These are phyloP conservation scores for Aurantiochytrium sp. DNA, from an alignment of 108 stramenopile species.

Conservation along the genomic window DNA sequence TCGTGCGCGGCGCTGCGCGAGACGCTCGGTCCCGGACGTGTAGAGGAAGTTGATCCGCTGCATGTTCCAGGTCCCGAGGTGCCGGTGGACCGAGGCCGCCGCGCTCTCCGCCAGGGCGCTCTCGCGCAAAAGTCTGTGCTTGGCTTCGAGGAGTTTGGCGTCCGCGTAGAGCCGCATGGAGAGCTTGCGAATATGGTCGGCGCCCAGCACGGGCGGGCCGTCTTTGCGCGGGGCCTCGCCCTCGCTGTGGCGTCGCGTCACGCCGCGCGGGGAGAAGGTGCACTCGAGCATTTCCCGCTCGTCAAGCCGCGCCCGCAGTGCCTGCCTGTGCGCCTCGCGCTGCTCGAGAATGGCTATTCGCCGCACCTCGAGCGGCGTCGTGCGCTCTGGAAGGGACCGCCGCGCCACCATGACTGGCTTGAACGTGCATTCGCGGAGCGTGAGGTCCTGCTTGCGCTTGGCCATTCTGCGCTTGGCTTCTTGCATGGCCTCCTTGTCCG, in stretches of 20 bases:
- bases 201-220: background rate
- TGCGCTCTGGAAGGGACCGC: background rate
- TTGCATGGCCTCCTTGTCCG: background rate
- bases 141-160: background rate
- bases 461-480: background rate
- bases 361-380: background rate
- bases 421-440: background rate
- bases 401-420: background rate
- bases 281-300: background rate
- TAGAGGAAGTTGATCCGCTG: background rate
- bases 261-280: background rate
- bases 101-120: background rate
- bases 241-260: background rate
- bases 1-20: background rate
- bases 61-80: slow-evolving; percentile 14
- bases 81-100: background rate
- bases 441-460: background rate
- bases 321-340: background rate
- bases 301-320: background rate
- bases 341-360: background rate
- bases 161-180: background rate
- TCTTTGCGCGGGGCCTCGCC: background rate
- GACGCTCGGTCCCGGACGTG: background rate
- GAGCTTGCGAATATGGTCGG: background rate
- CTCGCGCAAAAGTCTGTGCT: background rate